Evolutionary conservation across 1,284 basidiomycete species (phyloP).

Genomic region (Ustilago bromivora): DNA sequence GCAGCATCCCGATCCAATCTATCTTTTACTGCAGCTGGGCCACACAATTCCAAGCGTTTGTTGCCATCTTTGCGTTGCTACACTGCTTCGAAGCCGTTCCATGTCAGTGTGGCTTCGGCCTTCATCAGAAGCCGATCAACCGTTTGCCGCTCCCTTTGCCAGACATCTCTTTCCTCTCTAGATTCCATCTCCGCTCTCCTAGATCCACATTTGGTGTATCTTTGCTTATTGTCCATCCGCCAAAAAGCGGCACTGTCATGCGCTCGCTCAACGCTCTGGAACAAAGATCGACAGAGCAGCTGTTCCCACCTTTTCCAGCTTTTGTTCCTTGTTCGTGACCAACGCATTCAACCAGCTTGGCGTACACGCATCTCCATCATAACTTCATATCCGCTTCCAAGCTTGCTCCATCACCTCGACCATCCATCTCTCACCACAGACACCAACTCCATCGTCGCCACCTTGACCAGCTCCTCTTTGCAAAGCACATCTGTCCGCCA

Average conservation of each 20-base stretch:
- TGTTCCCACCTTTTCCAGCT: neutral
- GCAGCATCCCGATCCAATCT: neutral
- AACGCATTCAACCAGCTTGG: slow-evolving; percentile 5
- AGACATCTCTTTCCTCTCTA: neutral
- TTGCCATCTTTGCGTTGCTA: neutral
- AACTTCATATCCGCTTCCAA: slow-evolving; percentile 1
- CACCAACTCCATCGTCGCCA: neutral
- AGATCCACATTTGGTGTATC: neutral
- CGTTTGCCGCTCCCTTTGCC: neutral
- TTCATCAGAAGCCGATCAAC: slow-evolving; percentile 2
- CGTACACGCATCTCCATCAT: neutral
- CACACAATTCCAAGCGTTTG: neutral
- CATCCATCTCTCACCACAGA: neutral
- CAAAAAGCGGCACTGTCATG: neutral
- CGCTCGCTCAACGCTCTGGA: slow-evolving; percentile 7
- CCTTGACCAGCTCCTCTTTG: too few species aligned
- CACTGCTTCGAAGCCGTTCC: neutral
- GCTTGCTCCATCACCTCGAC: neutral
- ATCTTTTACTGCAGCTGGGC: neutral
- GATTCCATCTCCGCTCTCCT: slow-evolving; percentile 8
- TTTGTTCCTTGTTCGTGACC: neutral
- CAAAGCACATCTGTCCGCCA: too few species aligned
- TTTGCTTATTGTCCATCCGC: slow-evolving; percentile 1
- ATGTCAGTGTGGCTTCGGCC: neutral
- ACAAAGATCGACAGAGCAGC: slow-evolving; percentile 7